phyloP scores from a whole-genome alignment of 1,139 yeast genomes.

The Tardiomyces digboiensis region DNA sequence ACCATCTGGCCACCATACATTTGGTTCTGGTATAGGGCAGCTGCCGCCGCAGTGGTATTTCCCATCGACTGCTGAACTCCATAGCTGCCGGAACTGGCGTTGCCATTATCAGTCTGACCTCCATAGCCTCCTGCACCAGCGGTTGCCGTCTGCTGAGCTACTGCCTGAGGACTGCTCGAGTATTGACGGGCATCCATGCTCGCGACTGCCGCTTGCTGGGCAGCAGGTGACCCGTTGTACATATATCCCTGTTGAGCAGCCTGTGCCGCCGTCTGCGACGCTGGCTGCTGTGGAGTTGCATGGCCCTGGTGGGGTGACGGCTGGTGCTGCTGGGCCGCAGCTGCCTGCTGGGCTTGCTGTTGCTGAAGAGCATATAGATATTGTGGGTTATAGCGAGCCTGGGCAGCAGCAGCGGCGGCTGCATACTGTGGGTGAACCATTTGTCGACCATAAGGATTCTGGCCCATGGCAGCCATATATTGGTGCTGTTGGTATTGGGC shows the following conservation, averaged over 20 bases:
- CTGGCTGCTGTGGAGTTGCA: not conserved
- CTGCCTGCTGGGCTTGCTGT: not conserved
- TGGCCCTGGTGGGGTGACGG: not conserved
- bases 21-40: not conserved
- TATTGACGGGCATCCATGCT: not conserved
- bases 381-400: not conserved
- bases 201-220: not conserved
- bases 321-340: no score
- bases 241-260: no score
- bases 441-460: not conserved
- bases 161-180: not conserved
- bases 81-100: no score
- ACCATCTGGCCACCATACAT: not conserved
- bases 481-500: constrained; percentile 7
- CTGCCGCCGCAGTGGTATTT: no score
- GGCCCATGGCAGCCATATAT: not conserved
- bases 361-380: not conserved
- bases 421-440: not conserved
- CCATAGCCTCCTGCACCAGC: not conserved
- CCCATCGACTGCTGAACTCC: no score
- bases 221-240: not conserved
- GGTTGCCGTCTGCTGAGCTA: not conserved
- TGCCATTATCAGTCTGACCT: not conserved
- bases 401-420: not conserved
- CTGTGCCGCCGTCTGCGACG: not conserved